Evolutionary conservation across 495 filamentous ascomycete genomes (phyloP), one percentile per base, ranked within the genome.

Genomic region (Glonium stellatum): DNA sequence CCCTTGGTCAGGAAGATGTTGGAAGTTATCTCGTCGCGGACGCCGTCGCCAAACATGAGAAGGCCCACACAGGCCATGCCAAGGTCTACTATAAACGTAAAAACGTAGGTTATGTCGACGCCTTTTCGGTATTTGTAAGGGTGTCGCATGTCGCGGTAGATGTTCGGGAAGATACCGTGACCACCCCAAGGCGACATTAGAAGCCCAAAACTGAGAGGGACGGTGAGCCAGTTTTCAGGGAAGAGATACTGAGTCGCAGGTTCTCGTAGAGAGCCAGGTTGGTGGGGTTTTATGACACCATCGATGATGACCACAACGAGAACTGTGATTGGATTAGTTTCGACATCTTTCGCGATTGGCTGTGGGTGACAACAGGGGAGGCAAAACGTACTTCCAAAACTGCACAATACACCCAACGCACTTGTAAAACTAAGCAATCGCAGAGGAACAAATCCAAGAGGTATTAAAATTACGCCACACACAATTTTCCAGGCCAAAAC

Each of bases 101-200:
- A 97, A n/a, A 83, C 72, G 69, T 93, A 97, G 0, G 92, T 95
- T 42, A 85, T 80, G 67, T 86, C 83, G 19, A 97, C 78, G 52
- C 85, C 87, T 70, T 81, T 82, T 21, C 77, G 78, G 71, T 93
- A 97, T 68, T 90, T 93, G 48, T 87, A 79, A 0, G 93, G 91
- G 71, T 97, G 93, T 61, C 93, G 80, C 93, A 98, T 98, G 74
- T 98, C 93, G 54, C 91, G 82, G 71, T 96, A 98, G 67, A 98
- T 96, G 67, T 95, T 96, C 1, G 93, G 93, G 69, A 98, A 96
- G 27, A 98, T 93, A 55, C 84, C 81, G 69, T 97, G 93, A 8
- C 93, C 93, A 63, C 93, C 93, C 90, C 91, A 98, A 0, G 92
- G 91, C 23, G 91, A 89, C 91, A 97, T 97, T 27, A 97, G 79